phyloP scores from a whole-genome alignment of 2,329 filamentous ascomycete genomes.

The Fusarium hainanense region DNA sequence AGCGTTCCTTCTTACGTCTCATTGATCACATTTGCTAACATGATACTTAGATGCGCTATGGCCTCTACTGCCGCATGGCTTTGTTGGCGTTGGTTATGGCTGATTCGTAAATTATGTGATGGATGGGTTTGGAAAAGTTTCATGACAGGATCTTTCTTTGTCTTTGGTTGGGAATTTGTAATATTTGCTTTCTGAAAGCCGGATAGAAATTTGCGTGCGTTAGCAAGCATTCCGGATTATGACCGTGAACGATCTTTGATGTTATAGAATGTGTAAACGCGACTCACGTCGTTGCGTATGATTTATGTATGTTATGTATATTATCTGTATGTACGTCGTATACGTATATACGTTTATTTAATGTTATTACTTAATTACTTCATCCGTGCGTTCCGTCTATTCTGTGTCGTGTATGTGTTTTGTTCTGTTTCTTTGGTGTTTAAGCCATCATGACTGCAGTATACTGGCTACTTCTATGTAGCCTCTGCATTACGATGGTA shows the following conservation, averaged over 20 bases:
- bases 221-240: constrained; percentile 46
- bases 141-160: constrained; percentile 22
- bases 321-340: constrained; percentile 35
- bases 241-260: constrained; percentile 45
- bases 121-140: constrained; percentile 36
- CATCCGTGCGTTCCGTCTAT: constrained; percentile 23
- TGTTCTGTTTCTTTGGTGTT: constrained; percentile 2
- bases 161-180: constrained; percentile 26
- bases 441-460: neutral
- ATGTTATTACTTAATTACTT: constrained; percentile 39
- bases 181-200: constrained; percentile 40
- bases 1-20: constrained; percentile 51
- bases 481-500: neutral
- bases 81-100: constrained; percentile 90
- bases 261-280: constrained; percentile 44
- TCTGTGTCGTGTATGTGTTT: constrained; percentile 20
- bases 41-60: constrained; percentile 85
- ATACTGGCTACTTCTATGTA: neutral
- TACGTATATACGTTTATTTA: constrained; percentile 36
- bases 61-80: constrained; percentile 97
- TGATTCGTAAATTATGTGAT: constrained; percentile 43
- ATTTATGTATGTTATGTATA: constrained; percentile 42
- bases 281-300: constrained; percentile 45
- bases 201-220: constrained; percentile 46
- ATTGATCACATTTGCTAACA: constrained; percentile 28